Evolutionary conservation across 2,329 filamentous ascomycete species (phyloP), one percentile per base, ranked within the genome.

Genomic region (Trichoderma aggressivum): DNA sequence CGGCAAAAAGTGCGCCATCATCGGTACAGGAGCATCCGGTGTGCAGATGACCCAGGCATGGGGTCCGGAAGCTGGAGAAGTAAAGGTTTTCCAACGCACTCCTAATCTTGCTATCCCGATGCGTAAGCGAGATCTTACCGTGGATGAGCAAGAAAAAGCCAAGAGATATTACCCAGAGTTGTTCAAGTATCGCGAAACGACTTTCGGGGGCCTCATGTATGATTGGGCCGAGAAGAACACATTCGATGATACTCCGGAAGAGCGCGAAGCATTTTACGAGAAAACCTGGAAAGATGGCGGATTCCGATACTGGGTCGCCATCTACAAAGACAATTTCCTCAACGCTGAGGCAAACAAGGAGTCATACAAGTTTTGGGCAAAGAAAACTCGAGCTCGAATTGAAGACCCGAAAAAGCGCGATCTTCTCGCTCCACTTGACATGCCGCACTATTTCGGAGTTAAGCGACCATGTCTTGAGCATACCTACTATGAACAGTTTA

Each of bases 21-120:
- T 92, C 39, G 90, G 90, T 14, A 91, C 89, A 0, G 90, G 90
- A 1, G 87, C 89, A 0, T 88, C 88, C 0, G 90, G 89, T 1
- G 86, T 91, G 1, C 90, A 92, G 74, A 86, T 90, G 56, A 84
- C 86, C 0, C 90, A 92, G 73, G 88, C 88, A 67, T 87, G 86
- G 78, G 87, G 85, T 2, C 86, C 86, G 3, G 77, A 83, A 14
- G 88, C 85, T 0, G 84, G 81, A 7, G 79, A 85, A 1, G 74
- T 92, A 28, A 84, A 80, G 3, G 87, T 92, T 43, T 91, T 91
- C 78, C 89, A 92, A 75, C 85, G 90, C 12, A 92, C 89, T 1
- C 90, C 90, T 0, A 92, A 92, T 71, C 81, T 90, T 7, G 88
- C 88, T 0, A 75, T 92, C 0, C 89, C 89, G 0, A 90, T 92